These are phyloP conservation scores for Trichosporon faecale DNA, from an alignment of 1,284 basidiomycete species.

Conservation along the genomic window DNA sequence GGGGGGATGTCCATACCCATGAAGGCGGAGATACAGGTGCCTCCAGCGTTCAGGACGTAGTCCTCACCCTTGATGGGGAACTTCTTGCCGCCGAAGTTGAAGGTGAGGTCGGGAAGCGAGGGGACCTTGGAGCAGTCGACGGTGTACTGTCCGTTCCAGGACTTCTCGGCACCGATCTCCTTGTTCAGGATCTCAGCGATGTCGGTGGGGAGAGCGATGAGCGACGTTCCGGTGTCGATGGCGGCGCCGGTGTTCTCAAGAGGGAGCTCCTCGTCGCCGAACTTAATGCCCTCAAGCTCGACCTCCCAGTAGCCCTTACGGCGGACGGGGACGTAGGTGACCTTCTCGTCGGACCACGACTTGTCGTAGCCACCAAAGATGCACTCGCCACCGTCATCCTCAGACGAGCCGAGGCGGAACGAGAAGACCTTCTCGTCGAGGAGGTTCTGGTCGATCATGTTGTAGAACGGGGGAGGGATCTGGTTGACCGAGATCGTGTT, in stretches of 20 bases:
- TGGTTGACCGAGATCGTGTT: conserved; percentile 91
- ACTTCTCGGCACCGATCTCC: conserved; percentile 86
- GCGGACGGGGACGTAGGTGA: conserved; percentile 86
- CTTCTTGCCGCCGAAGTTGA: conserved; percentile 75
- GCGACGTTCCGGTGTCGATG: conserved; percentile 73
- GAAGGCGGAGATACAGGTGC: conserved; percentile 93
- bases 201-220: conserved; percentile 71
- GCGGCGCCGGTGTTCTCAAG: conserved; percentile 90
- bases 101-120: conserved; percentile 76
- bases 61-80: conserved; percentile 80
- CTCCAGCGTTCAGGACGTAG: conserved; percentile 84
- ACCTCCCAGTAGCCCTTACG: conserved; percentile 99
- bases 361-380: conserved; percentile 89
- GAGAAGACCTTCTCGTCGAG: conserved; percentile 85
- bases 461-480: conserved; percentile 93
- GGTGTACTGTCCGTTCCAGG: conserved; percentile 92
- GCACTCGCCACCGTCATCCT: conserved; percentile 87
- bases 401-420: conserved; percentile 84
- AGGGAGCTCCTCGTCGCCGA: conserved; percentile 80
- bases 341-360: conserved; percentile 73
- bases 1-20: conserved; percentile 87
- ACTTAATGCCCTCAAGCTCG: conserved; percentile 78
- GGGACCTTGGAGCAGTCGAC: conserved; percentile 85
- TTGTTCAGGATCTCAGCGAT: conserved; percentile 97
- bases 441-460: conserved; percentile 80